Base-by-base conservation (phyloP, 441 rosid genomes). In the Eutrema salsugineum region DNA sequence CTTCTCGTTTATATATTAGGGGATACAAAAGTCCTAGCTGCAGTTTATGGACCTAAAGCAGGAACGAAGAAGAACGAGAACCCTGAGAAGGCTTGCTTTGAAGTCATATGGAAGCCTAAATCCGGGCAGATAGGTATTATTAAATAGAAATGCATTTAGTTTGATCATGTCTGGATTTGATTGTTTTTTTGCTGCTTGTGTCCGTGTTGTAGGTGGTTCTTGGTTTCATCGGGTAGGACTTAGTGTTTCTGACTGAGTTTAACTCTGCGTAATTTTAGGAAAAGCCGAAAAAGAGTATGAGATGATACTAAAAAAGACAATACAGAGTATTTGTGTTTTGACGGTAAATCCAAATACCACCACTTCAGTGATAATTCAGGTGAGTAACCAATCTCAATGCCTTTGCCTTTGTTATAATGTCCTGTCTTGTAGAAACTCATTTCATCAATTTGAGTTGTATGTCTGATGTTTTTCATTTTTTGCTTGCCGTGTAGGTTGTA, bases 71-170 rank as follows among this genome's bases (percentile, higher is more conserved):
- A 87, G 87, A 91, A 87, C 44, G 98, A 95, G 61, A 86, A 91
- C 71, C 96, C 98, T 7, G 99, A 92, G 80, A 94, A 86, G 80
- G 93, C 97, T 66, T 90, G 89, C 51, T 68, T 92, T 79, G 98
- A 91, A 83, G 94, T 95, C 61, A 77, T 90, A 48, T 94, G 98
- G 98, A 92, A 94, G 77, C 99, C 97, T 70, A 87, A 87, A 85
- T 76, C 97, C 0, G 97, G 96, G 35, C 98, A 90, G 72, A 91
- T 84, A 75, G 98, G 96, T 89, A 42, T 48, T 1, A 17, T 20
- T n/a, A n/a, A n/a, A n/a, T n/a, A n/a, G n/a, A 24, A 38, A 3
- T 17, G 22, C 40, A 40, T 22, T 70, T 56, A 28, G 33, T 69
- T 47, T 39, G 19, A 43, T 49, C 48, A 50, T 60, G 6, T 33